Conservation (phyloP, 164 flowering plant genomes). For the Tinospora cordifolia region DNA sequence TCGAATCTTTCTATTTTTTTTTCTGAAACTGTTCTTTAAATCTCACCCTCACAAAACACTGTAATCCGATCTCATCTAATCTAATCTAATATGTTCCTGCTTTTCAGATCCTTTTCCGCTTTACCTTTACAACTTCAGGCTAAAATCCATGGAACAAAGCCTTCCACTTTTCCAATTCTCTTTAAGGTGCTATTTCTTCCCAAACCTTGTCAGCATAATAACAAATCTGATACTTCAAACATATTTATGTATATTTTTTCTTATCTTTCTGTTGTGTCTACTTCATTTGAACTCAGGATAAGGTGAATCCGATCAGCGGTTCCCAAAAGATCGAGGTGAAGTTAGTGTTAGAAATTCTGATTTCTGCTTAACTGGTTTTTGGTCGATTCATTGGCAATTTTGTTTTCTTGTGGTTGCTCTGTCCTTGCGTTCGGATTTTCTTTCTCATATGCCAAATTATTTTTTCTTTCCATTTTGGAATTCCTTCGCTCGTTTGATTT, state of each 20-base stretch:
- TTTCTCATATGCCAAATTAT: too few relatives aligned
- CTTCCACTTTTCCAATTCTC: conserved; percentile 11
- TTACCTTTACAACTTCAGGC: conserved; percentile 22
- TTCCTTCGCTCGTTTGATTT: too few relatives aligned
- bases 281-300: not conserved
- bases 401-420: too few relatives aligned
- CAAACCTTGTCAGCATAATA: too few relatives aligned
- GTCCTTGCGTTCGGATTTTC: too few relatives aligned
- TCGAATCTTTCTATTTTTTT: not conserved
- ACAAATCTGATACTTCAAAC: not conserved
- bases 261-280: not conserved
- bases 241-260: too few relatives aligned
- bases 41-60: not conserved
- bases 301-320: not conserved
- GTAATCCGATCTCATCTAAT: not conserved
- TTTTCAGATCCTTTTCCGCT: conserved; percentile 30
- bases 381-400: not conserved
- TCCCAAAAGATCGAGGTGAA: not conserved
- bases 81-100: not conserved
- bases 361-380: not conserved
- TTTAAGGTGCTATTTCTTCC: not conserved
- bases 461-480: too few relatives aligned
- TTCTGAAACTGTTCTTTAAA: not conserved
- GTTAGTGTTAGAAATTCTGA: conserved; percentile 3
- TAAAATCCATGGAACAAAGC: conserved; percentile 20